phyloP scores from a whole-genome alignment of 2,329 filamentous ascomycete species.

The Monilinia fructicola region DNA sequence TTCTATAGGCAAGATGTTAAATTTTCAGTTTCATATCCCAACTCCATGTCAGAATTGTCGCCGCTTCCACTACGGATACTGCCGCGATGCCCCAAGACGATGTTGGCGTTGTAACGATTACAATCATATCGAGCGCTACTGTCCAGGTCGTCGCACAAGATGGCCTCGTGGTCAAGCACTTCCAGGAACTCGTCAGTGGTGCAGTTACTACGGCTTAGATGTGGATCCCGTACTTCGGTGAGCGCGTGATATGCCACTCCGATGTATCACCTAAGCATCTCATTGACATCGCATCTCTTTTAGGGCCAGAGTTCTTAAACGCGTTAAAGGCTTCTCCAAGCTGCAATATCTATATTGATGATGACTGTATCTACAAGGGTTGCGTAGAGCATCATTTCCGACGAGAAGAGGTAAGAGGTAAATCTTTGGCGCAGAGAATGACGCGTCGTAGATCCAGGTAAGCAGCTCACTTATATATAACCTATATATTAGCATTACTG shows the following conservation, averaged over 20 bases:
- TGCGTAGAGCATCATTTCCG: constrained; percentile 28
- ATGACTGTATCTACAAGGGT: constrained; percentile 33
- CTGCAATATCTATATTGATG: constrained; percentile 31
- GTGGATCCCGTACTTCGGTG: constrained; percentile 25
- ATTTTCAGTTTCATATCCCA: constrained; percentile 27
- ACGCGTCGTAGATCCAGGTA: constrained; percentile 21
- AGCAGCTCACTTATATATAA: neutral
- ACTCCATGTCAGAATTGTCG: constrained; percentile 32
- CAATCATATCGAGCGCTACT: constrained; percentile 34
- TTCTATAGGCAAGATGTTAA: constrained; percentile 1
- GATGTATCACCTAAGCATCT: neutral
- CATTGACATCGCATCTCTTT: neutral
- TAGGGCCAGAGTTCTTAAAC: constrained; percentile 28
- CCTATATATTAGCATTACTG: neutral
- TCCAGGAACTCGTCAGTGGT: constrained; percentile 31
- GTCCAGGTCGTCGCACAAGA: constrained; percentile 27
- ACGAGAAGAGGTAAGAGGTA: constrained; percentile 19
- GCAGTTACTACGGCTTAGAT: constrained; percentile 29
- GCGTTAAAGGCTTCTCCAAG: constrained; percentile 32
- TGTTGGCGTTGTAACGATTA: constrained; percentile 30
- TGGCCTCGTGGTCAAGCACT: constrained; percentile 26
- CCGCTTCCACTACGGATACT: constrained; percentile 32
- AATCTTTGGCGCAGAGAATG: constrained; percentile 26
- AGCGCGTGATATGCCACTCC: neutral
- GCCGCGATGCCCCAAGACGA: constrained; percentile 25